These are phyloP conservation scores for Mortierella sp. DNA, from an alignment of 371 early-diverging fungal species.

Conservation along the genomic window DNA sequence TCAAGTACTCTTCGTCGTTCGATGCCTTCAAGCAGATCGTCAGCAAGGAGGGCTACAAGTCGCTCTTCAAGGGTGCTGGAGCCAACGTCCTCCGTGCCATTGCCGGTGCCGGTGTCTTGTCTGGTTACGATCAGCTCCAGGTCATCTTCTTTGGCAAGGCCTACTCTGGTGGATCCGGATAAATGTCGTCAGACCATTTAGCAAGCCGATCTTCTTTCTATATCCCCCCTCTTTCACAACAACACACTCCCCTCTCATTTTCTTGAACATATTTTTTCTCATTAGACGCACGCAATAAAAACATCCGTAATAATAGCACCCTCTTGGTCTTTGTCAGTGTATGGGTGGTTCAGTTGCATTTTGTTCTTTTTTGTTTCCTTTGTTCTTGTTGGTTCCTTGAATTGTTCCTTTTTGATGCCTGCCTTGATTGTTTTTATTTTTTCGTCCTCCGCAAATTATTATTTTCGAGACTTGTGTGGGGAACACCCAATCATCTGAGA, in stretches of 20 bases:
- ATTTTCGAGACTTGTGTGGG: neutral
- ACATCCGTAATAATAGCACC: neutral
- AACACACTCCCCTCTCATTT: constrained; percentile 6
- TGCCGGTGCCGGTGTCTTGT: constrained; percentile 86
- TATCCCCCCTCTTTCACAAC: neutral
- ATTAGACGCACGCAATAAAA: constrained; percentile 13
- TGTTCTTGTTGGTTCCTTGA: neutral
- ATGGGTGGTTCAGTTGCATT: neutral
- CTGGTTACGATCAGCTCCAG: constrained; percentile 74
- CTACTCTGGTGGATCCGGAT: constrained; percentile 61
- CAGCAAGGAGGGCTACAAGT: constrained; percentile 77
- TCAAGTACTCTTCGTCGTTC: constrained; percentile 78
- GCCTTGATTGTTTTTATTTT: too few relatives aligned
- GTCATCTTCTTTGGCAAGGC: constrained; percentile 66
- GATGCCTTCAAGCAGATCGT: constrained; percentile 81
- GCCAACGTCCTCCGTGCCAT: constrained; percentile 86
- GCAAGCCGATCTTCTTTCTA: neutral
- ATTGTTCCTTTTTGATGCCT: neutral
- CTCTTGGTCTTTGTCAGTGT: neutral
- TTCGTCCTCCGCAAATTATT: neutral
- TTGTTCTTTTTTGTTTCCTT: neutral
- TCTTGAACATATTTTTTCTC: constrained; percentile 9
- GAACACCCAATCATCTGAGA: neutral
- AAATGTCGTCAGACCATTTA: too few relatives aligned
- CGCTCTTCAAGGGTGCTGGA: constrained; percentile 88